Conservation (phyloP, 2,329 filamentous ascomycete genomes). For the Colletotrichum noveboracense region DNA sequence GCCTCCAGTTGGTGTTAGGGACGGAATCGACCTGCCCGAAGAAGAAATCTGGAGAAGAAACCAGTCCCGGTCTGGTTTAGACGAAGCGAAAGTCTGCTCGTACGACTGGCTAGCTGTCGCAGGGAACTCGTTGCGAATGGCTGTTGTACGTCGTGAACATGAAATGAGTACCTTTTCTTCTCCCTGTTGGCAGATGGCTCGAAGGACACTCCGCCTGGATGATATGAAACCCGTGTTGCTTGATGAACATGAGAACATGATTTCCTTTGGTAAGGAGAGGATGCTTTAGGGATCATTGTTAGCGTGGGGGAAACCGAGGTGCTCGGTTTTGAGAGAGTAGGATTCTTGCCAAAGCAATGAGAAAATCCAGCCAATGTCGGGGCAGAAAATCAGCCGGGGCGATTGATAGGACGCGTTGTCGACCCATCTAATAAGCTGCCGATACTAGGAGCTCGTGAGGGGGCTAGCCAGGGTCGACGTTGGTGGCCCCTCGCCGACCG, state of each 20-base stretch:
- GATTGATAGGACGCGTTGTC: not conserved
- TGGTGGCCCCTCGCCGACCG: not conserved
- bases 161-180: not conserved
- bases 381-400: not conserved
- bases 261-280: not conserved
- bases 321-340: not conserved
- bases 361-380: not conserved
- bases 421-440: slow-evolving; percentile 12
- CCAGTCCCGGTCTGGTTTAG: not conserved
- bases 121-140: not conserved
- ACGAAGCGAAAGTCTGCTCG: not conserved
- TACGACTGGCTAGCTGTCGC: not conserved
- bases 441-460: not conserved
- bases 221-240: not conserved
- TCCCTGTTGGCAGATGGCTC: not conserved
- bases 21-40: slow-evolving; percentile 8
- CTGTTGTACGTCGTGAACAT: not conserved
- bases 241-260: not conserved
- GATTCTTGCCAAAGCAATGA: not conserved
- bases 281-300: not conserved
- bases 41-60: slow-evolving; percentile 5
- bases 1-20: not conserved
- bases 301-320: not conserved
- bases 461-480: not conserved
- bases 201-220: not conserved